A percentile compares a stretch with the other conserved stretches of the same genome.
phyloP scores from a whole-genome alignment of 768 basidiomycete genomes.

The Boletus rubescentipes region DNA sequence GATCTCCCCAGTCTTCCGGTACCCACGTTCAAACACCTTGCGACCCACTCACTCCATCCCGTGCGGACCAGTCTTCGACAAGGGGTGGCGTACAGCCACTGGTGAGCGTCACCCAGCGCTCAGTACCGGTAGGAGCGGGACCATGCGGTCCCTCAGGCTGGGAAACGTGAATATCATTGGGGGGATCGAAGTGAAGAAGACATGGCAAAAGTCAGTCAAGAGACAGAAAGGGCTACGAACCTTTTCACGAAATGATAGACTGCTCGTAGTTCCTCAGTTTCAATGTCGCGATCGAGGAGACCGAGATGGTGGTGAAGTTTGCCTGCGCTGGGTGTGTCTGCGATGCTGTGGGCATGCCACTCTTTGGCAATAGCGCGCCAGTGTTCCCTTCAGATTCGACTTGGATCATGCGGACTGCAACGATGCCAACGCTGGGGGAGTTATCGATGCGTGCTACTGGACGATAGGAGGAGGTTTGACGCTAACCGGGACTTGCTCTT shows the following conservation, averaged over 20 bases:
- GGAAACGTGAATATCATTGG: slow-evolving; percentile 48
- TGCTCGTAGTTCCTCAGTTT: slow-evolving; percentile 77
- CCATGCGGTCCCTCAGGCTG: slow-evolving; percentile 45
- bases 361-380: slow-evolving; percentile 89
- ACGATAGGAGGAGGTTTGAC: slow-evolving; percentile 40
- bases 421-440: slow-evolving; percentile 78
- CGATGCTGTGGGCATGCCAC: slow-evolving; percentile 88
- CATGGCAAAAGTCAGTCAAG: slow-evolving; percentile 1
- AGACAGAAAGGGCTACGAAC: slow-evolving; percentile 40
- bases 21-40: slow-evolving; percentile 88
- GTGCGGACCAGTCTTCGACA: slow-evolving; percentile 92
- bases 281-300: slow-evolving; percentile 78
- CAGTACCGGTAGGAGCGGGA: slow-evolving; percentile 33
- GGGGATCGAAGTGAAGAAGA: slow-evolving; percentile 62
- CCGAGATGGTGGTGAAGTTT: slow-evolving; percentile 95
- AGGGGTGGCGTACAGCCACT: slow-evolving; percentile 69
- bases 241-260: slow-evolving; percentile 96
- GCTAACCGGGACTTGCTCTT: slow-evolving; percentile 38
- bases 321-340: slow-evolving; percentile 90
- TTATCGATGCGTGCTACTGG: slow-evolving; percentile 60
- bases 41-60: slow-evolving; percentile 97
- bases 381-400: slow-evolving; percentile 87
- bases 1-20: slow-evolving; percentile 81
- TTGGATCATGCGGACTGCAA: slow-evolving; percentile 77
- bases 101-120: slow-evolving; percentile 68